Percentiles rank a stretch among this genome's conserved stretches.
These are phyloP conservation scores for Aristolochia fimbriata DNA, from an alignment of 164 flowering plant species.

Conservation along the genomic window DNA sequence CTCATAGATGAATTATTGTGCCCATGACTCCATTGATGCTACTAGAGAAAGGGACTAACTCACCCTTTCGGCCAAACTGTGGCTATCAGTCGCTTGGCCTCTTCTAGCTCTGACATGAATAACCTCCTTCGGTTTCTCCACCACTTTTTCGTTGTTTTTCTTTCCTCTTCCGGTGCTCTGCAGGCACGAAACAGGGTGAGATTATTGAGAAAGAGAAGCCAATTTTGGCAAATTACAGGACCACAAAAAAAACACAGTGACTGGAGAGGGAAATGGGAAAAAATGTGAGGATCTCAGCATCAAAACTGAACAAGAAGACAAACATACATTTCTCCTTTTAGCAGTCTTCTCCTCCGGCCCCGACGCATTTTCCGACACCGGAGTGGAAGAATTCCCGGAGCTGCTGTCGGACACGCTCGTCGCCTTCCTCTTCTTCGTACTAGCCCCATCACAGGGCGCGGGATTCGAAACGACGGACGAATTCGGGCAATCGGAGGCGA, in stretches of 20 bases:
- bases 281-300: too few relatives aligned
- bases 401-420: slow-evolving; percentile 15
- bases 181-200: not conserved
- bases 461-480: slow-evolving; percentile 13
- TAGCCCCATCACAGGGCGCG: slow-evolving; percentile 6
- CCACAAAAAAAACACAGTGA: not conserved
- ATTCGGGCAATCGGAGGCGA: slow-evolving; percentile 6
- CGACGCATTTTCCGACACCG: slow-evolving; percentile 9
- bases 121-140: slow-evolving; percentile 41
- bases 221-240: not conserved
- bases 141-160: slow-evolving; percentile 18
- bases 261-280: too few relatives aligned
- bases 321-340: slow-evolving; percentile 19
- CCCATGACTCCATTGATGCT: too few relatives aligned
- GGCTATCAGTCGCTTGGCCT: slow-evolving; percentile 75
- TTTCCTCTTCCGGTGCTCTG: slow-evolving; percentile 32
- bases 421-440: slow-evolving; percentile 17
- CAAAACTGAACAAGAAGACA: not conserved
- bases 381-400: slow-evolving; percentile 18
- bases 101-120: slow-evolving; percentile 67
- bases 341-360: slow-evolving; percentile 3
- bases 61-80: slow-evolving; percentile 73
- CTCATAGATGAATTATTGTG: too few relatives aligned
- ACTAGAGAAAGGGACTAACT: not conserved
- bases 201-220: not conserved